Evolutionary conservation across 176 grass and related monocot species (phyloP), one percentile per base, ranked within the genome.

Genomic region (Oryza brachyantha): DNA sequence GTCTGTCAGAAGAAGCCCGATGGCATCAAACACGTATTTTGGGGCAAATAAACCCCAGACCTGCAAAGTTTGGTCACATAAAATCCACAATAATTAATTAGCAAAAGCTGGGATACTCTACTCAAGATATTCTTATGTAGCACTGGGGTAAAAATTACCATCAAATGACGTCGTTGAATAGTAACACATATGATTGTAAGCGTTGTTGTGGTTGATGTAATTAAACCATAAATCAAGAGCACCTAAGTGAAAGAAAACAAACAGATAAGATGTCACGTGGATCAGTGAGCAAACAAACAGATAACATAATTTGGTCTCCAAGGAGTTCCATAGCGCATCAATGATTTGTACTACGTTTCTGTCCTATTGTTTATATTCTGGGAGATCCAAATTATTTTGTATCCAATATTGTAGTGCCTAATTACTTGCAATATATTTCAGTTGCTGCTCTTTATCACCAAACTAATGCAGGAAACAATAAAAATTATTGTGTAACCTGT

Each of bases 21-120:
- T 74, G 2, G 83, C 92, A 61, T 98, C 92, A 54, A 98, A 98
- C 43, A 98, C 92, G 24, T 98, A 98, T 62, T 98, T 98, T 29
- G 95, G 95, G 19, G 95, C 95, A 93, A 98, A 98, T 76, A 98
- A 98, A 55, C 95, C 95, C 95, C 95, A 98, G 35, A 98, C 95
- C 92, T 94, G 95, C 79, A 88, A 94, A 70, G 19, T 82, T 67
- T 72, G 70, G 68, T 77, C 10, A 46, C 9, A 34, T 5, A 59
- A 57, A 5, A 70, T 67, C 10, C 34, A 2, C 29, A 5, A 19
- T 50, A 17, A 50, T 19, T 50, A 50, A 50, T 50, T 50, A 50
- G 46, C 46, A 50, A 29, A 68, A 72, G 45, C 28, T 55, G 66
- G 4, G 3, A 40, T n/a, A n/a, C n/a, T n/a, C n/a, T 75, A 68